phyloP scores from a whole-genome alignment of 2,329 filamentous ascomycete genomes.

The Alternaria sp. region DNA sequence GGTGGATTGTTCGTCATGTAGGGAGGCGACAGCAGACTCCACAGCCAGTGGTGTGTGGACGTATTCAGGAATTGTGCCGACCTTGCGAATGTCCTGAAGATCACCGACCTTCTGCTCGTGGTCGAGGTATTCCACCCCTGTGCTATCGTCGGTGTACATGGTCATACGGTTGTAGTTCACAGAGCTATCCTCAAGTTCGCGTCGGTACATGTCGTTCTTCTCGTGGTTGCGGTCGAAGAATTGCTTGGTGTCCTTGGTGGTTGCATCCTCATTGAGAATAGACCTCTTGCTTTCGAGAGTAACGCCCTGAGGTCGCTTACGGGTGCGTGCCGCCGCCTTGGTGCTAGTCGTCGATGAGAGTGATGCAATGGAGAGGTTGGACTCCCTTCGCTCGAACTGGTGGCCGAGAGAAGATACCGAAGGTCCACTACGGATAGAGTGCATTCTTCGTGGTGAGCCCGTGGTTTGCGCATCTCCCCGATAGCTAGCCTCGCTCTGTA shows the following conservation, averaged over 20 bases:
- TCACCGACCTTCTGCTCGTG: slow-evolving; percentile 57
- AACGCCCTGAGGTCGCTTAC: slow-evolving; percentile 59
- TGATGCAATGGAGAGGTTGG: slow-evolving; percentile 65
- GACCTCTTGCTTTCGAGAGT: slow-evolving; percentile 60
- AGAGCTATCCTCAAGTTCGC: slow-evolving; percentile 53
- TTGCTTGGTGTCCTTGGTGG: slow-evolving; percentile 52
- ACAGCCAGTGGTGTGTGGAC: slow-evolving; percentile 75
- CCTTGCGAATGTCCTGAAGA: slow-evolving; percentile 71
- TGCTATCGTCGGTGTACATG: slow-evolving; percentile 62
- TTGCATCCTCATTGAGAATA: slow-evolving; percentile 48
- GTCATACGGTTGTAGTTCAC: slow-evolving; percentile 61
- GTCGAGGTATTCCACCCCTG: slow-evolving; percentile 62
- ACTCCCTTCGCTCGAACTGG: slow-evolving; percentile 59
- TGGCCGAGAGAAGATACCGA: slow-evolving; percentile 69
- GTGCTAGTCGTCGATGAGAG: slow-evolving; percentile 64
- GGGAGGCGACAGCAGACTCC: slow-evolving; percentile 88
- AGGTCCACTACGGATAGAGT: slow-evolving; percentile 52
- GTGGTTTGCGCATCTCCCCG: slow-evolving; percentile 30
- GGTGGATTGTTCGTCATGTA: slow-evolving; percentile 78
- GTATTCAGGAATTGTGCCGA: slow-evolving; percentile 77
- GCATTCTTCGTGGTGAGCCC: slow-evolving; percentile 52
- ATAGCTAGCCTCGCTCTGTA: slow-evolving; percentile 90
- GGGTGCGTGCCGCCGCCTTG: slow-evolving; percentile 61
- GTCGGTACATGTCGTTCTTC: slow-evolving; percentile 64
- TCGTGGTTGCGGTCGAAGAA: slow-evolving; percentile 63